These are phyloP conservation scores for Podospora didyma DNA, from an alignment of 495 filamentous ascomycete species.

Conservation along the genomic window DNA sequence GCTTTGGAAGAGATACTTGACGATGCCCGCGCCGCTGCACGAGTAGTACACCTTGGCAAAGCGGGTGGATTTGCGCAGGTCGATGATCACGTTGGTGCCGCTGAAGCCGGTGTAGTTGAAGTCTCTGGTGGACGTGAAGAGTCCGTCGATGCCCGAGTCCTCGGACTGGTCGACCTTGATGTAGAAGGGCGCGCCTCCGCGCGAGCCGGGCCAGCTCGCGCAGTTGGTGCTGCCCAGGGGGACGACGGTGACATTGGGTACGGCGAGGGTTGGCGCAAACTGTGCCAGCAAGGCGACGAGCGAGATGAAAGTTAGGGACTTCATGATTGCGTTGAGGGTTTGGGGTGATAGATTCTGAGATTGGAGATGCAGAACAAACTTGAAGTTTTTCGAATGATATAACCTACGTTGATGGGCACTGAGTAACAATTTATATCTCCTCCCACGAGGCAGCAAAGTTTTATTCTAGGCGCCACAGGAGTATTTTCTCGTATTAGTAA, in stretches of 20 bases:
- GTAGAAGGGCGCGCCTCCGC: background rate
- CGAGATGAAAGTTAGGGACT: too few species aligned
- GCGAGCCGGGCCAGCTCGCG: background rate
- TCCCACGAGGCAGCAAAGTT: too few species aligned
- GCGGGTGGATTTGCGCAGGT: background rate
- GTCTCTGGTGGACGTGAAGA: background rate
- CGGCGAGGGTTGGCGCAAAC: background rate
- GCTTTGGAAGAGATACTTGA: background rate
- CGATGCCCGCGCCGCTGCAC: background rate
- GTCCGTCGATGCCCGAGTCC: background rate
- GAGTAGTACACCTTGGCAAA: background rate
- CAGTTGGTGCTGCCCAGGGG: background rate
- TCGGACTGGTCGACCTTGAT: background rate
- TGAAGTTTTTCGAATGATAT: too few species aligned
- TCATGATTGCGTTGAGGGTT: too few species aligned
- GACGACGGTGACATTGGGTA: background rate
- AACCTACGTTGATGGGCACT: too few species aligned
- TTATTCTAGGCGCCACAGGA: too few species aligned
- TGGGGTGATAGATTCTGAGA: too few species aligned
- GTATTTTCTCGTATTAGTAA: too few species aligned
- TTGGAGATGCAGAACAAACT: too few species aligned
- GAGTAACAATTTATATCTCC: too few species aligned
- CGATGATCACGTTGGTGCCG: background rate
- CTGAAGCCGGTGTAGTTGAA: background rate
- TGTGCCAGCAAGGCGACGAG: too few species aligned